Percentiles rank a stretch among this genome's conserved stretches.
Evolutionary conservation across 768 basidiomycete genomes (phyloP).

Genomic region (Boletus eberwhitei): DNA sequence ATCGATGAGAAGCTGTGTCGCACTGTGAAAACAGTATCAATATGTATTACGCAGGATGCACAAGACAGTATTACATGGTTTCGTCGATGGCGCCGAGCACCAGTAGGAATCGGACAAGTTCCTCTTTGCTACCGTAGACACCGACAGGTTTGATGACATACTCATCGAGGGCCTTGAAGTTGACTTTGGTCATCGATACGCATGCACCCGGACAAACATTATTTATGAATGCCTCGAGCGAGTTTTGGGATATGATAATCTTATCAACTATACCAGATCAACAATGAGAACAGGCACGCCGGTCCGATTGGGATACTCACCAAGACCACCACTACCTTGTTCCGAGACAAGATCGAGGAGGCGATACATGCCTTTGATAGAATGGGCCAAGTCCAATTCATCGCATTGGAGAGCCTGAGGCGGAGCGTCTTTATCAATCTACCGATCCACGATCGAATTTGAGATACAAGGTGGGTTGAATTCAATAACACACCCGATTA

Average conservation of each 20-base stretch:
- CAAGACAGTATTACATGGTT: slow-evolving; percentile 33
- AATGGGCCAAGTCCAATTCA: slow-evolving; percentile 22
- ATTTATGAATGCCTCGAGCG: slow-evolving; percentile 48
- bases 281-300: background rate
- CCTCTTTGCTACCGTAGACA: slow-evolving; percentile 52
- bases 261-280: slow-evolving; percentile 48
- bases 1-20: slow-evolving; percentile 14
- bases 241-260: slow-evolving; percentile 55
- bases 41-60: background rate
- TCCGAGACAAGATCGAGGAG: slow-evolving; percentile 54
- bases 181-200: slow-evolving; percentile 49
- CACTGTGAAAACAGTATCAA: slow-evolving; percentile 3
- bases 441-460: background rate
- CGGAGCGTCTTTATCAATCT: slow-evolving; percentile 19
- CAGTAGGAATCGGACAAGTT: slow-evolving; percentile 46
- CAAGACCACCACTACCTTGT: slow-evolving; percentile 48
- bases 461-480: background rate
- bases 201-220: slow-evolving; percentile 51
- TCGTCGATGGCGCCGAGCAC: slow-evolving; percentile 37
- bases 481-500: slow-evolving; percentile 10
- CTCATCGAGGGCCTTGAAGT: slow-evolving; percentile 51
- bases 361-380: slow-evolving; percentile 46
- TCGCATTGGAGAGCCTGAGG: slow-evolving; percentile 2
- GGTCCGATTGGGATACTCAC: slow-evolving; percentile 25
- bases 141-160: slow-evolving; percentile 45